Conservation (phyloP, 2,329 filamentous ascomycete species). For the Xylariomycetidae sp. region DNA sequence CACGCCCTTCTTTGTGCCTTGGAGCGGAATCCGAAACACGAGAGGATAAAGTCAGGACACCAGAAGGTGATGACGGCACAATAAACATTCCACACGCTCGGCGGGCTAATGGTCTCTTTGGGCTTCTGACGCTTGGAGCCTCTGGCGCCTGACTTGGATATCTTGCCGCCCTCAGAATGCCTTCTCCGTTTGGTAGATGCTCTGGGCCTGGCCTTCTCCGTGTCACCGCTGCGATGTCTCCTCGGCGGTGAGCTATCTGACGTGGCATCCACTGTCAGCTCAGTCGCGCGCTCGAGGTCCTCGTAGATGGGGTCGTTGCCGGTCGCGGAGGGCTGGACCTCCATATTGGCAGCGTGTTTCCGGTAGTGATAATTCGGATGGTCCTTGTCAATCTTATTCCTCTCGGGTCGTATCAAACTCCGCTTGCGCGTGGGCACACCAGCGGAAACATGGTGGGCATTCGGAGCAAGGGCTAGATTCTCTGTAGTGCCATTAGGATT, state of each 20-base stretch:
- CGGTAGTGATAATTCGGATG: constrained; percentile 96
- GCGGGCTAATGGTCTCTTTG: constrained; percentile 66
- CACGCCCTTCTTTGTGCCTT: constrained; percentile 88
- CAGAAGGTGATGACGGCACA: constrained; percentile 93
- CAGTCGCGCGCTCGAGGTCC: constrained; percentile 63
- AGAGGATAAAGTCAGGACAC: constrained; percentile 79
- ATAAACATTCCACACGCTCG: constrained; percentile 92
- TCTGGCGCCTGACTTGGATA: constrained; percentile 54
- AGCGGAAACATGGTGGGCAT: constrained; percentile 28
- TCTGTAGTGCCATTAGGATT: constrained; percentile 54
- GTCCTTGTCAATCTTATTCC: constrained; percentile 76
- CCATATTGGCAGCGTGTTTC: constrained; percentile 91
- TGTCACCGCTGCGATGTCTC: constrained; percentile 31
- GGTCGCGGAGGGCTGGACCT: constrained; percentile 82
- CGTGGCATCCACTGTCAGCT: constrained; percentile 44
- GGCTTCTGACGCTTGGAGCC: constrained; percentile 49
- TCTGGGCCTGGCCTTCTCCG: constrained; percentile 32
- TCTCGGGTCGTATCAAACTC: constrained; percentile 84
- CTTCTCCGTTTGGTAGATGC: constrained; percentile 35
- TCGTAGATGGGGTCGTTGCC: constrained; percentile 87
- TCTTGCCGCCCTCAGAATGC: constrained; percentile 51
- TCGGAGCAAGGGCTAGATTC: constrained; percentile 49
- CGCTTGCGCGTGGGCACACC: constrained; percentile 60
- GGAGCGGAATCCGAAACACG: constrained; percentile 78
- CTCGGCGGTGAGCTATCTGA: constrained; percentile 40